phyloP scores from a whole-genome alignment of 352 stramenopile species.

The Pythium phragmitis region DNA sequence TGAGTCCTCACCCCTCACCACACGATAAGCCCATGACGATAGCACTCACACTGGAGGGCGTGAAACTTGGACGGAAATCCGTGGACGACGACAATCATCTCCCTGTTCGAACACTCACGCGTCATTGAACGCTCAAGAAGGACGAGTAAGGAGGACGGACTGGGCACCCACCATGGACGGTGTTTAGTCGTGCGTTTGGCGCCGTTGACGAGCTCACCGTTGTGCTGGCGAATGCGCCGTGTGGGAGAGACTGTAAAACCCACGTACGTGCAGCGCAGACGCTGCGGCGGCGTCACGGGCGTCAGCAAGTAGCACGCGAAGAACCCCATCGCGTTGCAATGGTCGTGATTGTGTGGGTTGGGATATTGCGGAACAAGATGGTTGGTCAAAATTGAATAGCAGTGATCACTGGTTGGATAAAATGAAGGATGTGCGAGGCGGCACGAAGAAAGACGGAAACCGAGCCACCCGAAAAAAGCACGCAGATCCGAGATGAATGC shows the following conservation, averaged over 20 bases:
- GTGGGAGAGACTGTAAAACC: conserved; percentile 63
- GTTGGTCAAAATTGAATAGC: conserved; percentile 1
- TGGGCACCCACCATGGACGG: conserved; percentile 46
- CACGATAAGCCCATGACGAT: not conserved
- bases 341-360: not conserved
- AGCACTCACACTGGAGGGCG: conserved; percentile 66
- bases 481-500: conserved; percentile 24
- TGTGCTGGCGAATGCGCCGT: conserved; percentile 70
- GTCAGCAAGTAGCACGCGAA: conserved; percentile 81
- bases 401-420: conserved; percentile 1
- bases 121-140: not conserved
- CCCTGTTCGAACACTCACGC: conserved; percentile 31
- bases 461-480: no score
- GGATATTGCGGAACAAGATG: not conserved
- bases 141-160: not conserved
- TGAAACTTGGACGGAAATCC: conserved; percentile 77
- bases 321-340: conserved; percentile 31
- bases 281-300: conserved; percentile 45
- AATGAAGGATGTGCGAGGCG: conserved; percentile 7
- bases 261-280: conserved; percentile 62
- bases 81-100: conserved; percentile 73
- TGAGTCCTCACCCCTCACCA: not conserved
- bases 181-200: conserved; percentile 56
- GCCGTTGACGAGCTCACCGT: conserved; percentile 65
- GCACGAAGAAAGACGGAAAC: not conserved